Evolutionary conservation across 306 rosid genomes (phyloP), one percentile per base, ranked within the genome.

Genomic region (Castanopsis chinensis): DNA sequence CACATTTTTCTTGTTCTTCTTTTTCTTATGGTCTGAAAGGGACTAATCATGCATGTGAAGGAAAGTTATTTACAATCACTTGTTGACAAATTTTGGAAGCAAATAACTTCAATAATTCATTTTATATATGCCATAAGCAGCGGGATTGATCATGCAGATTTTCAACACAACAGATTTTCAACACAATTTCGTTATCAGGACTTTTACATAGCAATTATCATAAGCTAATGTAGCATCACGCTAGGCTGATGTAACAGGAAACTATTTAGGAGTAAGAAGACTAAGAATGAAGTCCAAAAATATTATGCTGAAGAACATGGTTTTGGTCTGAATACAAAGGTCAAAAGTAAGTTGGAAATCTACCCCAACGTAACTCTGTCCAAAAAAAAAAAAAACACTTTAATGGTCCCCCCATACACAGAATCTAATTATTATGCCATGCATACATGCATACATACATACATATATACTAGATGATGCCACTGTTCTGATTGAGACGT

Each of bases 341-440:
- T 63, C 15, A 63, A 63, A 32, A 63, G 37, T 51, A 35, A 20
- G 53, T 12, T 1, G 28, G 21, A 51, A 61, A 59, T 25, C 57
- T 59, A 76, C 43, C 19, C 43, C 70, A 64, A 20, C 20, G 14
- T 17, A 64, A 27, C 27, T 60, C 32, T 60, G 35, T 17, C 32
- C 32, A 28, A 63, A 28, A 63, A 30, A 28, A 2, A 28, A 13
- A 15, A 52, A 32, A 55, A 49, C 19, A 10, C 49, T 35, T n/a
- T 55, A 53, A 65, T 65, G 83, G 79, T 80, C 83, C 78, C 74
- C 78, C 56, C 4, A 12, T 5, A 4, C 10, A 35, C 56, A 53
- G 30, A 59, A 73, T 80, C 56, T 73, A 64, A 23, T 30, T 28
- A 45, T 53, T 23, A 32, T 64, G 23, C 72, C 65, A 17, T 45